phyloP scores from a whole-genome alignment of 441 rosid species.

The Pelargonium fulgidum region DNA sequence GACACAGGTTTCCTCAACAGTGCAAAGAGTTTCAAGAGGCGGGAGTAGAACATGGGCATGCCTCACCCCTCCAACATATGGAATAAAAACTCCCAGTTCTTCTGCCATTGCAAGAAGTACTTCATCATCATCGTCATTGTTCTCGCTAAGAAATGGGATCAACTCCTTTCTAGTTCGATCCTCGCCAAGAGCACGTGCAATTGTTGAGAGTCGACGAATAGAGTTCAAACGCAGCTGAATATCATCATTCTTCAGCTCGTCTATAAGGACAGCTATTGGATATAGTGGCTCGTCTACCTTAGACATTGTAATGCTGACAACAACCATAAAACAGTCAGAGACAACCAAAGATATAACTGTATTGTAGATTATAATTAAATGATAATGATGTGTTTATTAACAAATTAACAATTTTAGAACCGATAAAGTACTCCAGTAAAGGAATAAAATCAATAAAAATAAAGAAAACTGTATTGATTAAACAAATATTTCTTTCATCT shows the following conservation, averaged over 20 bases:
- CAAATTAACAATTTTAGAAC: no score
- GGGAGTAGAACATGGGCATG: conserved; percentile 68
- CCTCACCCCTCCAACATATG: conserved; percentile 83
- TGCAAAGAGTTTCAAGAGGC: conserved; percentile 75
- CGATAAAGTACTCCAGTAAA: no score
- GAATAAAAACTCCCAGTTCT: conserved; percentile 82
- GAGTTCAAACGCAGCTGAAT: conserved; percentile 90
- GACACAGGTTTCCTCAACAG: conserved; percentile 88
- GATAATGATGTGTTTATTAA: no score
- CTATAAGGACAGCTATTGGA: conserved; percentile 83
- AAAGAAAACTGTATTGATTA: no score
- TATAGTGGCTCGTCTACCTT: conserved; percentile 79
- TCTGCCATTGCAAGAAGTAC: conserved; percentile 97
- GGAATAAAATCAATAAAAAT: no score
- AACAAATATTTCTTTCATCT: no score
- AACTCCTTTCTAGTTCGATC: conserved; percentile 86
- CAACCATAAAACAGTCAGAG: not conserved
- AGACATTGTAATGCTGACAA: conserved; percentile 38
- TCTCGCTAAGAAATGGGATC: conserved; percentile 83
- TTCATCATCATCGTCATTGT: conserved; percentile 93
- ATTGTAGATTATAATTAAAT: no score
- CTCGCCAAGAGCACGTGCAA: conserved; percentile 92
- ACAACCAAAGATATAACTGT: no score
- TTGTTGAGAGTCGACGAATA: conserved; percentile 69
- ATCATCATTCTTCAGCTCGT: conserved; percentile 89